A percentile compares a stretch with the other conserved stretches of the same genome.
Conservation (phyloP, 2,329 filamentous ascomycete genomes). For the Claviceps sp. region DNA sequence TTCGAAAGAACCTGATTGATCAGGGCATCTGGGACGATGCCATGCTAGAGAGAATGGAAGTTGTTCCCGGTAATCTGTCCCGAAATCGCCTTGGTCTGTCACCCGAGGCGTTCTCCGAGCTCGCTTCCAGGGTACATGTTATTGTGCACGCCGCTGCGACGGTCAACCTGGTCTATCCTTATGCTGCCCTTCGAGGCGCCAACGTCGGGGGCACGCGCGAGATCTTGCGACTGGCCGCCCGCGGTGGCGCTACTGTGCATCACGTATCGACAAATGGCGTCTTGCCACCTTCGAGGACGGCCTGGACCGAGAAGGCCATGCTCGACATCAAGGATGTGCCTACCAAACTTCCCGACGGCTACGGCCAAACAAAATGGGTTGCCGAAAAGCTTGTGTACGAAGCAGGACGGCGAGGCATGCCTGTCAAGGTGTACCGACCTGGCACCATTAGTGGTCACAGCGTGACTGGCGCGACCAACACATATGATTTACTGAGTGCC, state of each 20-base stretch:
- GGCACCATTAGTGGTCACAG: constrained; percentile 73
- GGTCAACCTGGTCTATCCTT: constrained; percentile 71
- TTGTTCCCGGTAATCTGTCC: constrained; percentile 60
- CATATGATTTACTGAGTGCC: constrained; percentile 65
- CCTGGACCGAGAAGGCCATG: constrained; percentile 59
- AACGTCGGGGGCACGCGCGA: constrained; percentile 73
- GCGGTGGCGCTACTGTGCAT: constrained; percentile 57
- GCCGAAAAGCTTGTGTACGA: constrained; percentile 62
- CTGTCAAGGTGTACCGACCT: constrained; percentile 56
- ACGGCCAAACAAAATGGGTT: constrained; percentile 73
- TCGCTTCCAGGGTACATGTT: constrained; percentile 53
- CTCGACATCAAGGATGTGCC: constrained; percentile 56
- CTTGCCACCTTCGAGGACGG: constrained; percentile 52
- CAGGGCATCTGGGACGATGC: constrained; percentile 64
- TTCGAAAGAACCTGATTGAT: constrained; percentile 66
- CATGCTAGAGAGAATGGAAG: constrained; percentile 65
- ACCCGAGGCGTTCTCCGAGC: constrained; percentile 48
- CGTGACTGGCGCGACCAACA: constrained; percentile 59
- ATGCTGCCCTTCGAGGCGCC: constrained; percentile 58
- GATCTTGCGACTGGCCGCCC: constrained; percentile 55
- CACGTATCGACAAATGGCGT: constrained; percentile 74
- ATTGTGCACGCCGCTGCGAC: constrained; percentile 67
- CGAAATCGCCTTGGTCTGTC: constrained; percentile 55
- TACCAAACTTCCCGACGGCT: constrained; percentile 55
- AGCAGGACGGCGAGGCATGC: constrained; percentile 53